Evolutionary conservation across 75 land plant genomes (phyloP), one percentile per base, ranked within the genome.

Genomic region (Cupressus sempervirens): DNA sequence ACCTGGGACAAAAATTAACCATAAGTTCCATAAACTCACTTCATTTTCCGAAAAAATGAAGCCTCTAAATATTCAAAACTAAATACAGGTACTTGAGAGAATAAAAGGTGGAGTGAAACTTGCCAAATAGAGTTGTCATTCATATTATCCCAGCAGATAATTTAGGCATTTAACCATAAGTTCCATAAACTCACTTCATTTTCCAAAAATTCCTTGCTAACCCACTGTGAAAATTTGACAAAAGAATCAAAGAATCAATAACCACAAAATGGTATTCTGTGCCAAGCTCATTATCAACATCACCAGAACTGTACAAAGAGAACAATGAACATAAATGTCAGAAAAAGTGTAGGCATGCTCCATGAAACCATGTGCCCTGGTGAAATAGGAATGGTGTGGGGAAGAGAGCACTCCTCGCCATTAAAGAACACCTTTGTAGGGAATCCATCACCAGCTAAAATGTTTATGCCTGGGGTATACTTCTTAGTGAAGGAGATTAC

Each of bases 401-500:
- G 99, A 30, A 97, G 84, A 3, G 94, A 88, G 72, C 99, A 97
- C 83, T 97, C 96, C 36, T 96, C 96, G 3, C 99, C 99, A 83
- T 97, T 94, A 91, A 96, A 97, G 67, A 83, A 89, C 45, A 97
- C 87, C 72, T 83, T 93, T 0, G 88, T 52, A 1, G 98, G 99
- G 83, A 92, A 97, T 4, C 95, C 98, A 84, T 94, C 97, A 12
- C 96, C 91, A 38, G 26, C 36, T 0, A 56, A 75, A 2, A 94
- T 76, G 29, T 89, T 81, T 13, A 96, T 90, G 5, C 92, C 92
- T 3, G 90, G 92, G 0, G 90, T 92, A 12, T 7, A 9, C 81
- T 90, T 89, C 90, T 96, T 94, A 0, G 86, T 82, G 86, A 96
- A 98, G 4, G 98, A 92, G 1, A 96, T 86, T 1, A 98, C 97